These are phyloP conservation scores for Globisporangium yorkense DNA, from an alignment of 352 stramenopile genomes.

Conservation along the genomic window DNA sequence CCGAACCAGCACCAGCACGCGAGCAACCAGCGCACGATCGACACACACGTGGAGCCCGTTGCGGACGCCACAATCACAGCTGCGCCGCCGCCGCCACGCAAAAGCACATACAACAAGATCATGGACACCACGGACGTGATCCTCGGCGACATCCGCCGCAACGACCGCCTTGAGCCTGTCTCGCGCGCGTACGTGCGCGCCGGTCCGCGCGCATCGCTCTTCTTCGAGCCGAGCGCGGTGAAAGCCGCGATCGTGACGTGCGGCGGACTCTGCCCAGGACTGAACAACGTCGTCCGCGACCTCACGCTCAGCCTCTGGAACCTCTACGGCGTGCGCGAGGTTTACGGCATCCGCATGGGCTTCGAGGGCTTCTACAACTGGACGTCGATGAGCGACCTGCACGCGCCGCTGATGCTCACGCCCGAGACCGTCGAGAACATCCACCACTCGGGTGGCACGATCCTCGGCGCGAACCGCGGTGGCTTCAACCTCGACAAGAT, in stretches of 20 bases:
- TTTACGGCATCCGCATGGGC: conserved; percentile 60
- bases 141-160: conserved; percentile 24
- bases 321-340: conserved; percentile 51
- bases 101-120: conserved; percentile 86
- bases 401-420: conserved; percentile 75
- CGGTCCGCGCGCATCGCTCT: conserved; percentile 57
- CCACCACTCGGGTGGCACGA: conserved; percentile 29
- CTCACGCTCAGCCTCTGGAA: conserved; percentile 92
- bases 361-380: conserved; percentile 83
- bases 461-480: conserved; percentile 89
- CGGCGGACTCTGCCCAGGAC: conserved; percentile 88
- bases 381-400: conserved; percentile 65
- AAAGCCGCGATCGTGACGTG: conserved; percentile 92
- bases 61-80: conserved; percentile 46
- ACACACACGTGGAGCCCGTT: conserved; percentile 24
- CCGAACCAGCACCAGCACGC: conserved; percentile 46
- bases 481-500: conserved; percentile 1
- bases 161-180: conserved; percentile 49
- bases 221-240: conserved; percentile 69
- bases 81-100: conserved; percentile 25
- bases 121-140: conserved; percentile 76
- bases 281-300: conserved; percentile 88
- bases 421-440: conserved; percentile 77
- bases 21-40: conserved; percentile 50
- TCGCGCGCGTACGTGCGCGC: conserved; percentile 78